Conservation (phyloP, 2,329 filamentous ascomycete genomes). For the Hypoxylon sp. region DNA sequence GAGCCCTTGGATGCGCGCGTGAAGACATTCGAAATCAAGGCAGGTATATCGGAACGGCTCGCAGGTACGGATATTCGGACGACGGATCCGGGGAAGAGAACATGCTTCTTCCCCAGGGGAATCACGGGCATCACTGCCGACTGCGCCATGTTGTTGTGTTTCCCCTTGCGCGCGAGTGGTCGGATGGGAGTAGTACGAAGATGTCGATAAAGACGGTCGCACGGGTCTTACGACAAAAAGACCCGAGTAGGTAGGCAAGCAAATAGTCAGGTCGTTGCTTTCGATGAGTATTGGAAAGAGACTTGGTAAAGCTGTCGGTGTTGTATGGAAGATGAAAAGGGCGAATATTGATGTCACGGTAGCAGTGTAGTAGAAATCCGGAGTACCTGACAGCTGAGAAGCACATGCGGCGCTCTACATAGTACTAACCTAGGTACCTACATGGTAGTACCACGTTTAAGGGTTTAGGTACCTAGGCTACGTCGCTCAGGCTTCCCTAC, state of each 20-base stretch:
- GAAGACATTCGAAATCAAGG: slow-evolving; percentile 87
- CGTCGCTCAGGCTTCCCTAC: slow-evolving; percentile 29
- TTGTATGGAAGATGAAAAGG: slow-evolving; percentile 14
- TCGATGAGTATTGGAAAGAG: not conserved
- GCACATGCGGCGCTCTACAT: slow-evolving; percentile 7
- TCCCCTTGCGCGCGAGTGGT: slow-evolving; percentile 28
- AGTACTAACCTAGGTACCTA: too few species aligned
- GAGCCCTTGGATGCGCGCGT: slow-evolving; percentile 77
- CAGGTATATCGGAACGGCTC: slow-evolving; percentile 86
- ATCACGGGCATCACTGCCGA: slow-evolving; percentile 76
- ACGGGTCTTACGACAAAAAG: slow-evolving; percentile 19
- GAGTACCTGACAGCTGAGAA: not conserved
- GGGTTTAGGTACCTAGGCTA: slow-evolving; percentile 20
- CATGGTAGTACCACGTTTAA: too few species aligned
- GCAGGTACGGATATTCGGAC: slow-evolving; percentile 85
- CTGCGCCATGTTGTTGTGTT: slow-evolving; percentile 50
- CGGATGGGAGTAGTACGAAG: slow-evolving; percentile 4
- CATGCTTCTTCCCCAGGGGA: slow-evolving; percentile 80
- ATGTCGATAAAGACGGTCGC: slow-evolving; percentile 12
- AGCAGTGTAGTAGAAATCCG: slow-evolving; percentile 10
- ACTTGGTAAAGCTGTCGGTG: slow-evolving; percentile 2
- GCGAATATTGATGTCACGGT: slow-evolving; percentile 34
- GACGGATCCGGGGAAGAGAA: slow-evolving; percentile 87
- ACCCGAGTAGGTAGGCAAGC: slow-evolving; percentile 7
- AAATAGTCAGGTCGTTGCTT: slow-evolving; percentile 9